A percentile compares a stretch with the other conserved stretches of the same genome.
Evolutionary conservation across 169 alveolate species (phyloP).

Genomic region (Plasmodium knowlesi): DNA sequence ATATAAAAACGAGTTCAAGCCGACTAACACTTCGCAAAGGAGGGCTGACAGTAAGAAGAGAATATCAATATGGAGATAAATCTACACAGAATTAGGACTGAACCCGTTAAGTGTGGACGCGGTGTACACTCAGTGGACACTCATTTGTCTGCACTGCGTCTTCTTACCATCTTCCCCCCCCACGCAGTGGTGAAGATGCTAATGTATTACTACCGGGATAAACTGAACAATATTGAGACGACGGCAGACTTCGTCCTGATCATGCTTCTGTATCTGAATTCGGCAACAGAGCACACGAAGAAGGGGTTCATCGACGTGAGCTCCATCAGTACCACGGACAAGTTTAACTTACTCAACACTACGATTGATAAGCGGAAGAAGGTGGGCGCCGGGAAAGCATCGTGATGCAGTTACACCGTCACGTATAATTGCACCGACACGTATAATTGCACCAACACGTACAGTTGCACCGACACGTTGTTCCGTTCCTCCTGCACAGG

Average conservation of each 20-base stretch:
- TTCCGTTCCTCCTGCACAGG: not conserved
- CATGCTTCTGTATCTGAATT: constrained; percentile 27
- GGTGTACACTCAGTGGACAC: not conserved
- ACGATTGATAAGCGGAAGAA: constrained; percentile 15
- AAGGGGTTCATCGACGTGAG: constrained; percentile 30
- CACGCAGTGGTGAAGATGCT: constrained; percentile 5
- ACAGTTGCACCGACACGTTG: not conserved
- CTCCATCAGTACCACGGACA: not conserved
- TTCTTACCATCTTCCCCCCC: too few relatives aligned
- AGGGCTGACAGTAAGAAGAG: constrained; percentile 43
- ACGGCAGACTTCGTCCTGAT: constrained; percentile 32
- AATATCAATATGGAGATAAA: too few relatives aligned
- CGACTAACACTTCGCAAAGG: constrained; percentile 10
- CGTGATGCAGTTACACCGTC: not conserved
- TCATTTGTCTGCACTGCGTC: not conserved
- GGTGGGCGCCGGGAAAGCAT: not conserved
- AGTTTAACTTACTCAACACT: constrained; percentile 4
- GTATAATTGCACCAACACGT: not conserved
- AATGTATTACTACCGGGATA: constrained; percentile 33
- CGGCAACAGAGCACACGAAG: constrained; percentile 22
- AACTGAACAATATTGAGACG: constrained; percentile 28
- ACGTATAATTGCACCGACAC: not conserved
- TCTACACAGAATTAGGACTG: not conserved
- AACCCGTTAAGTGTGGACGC: not conserved
- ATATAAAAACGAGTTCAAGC: not conserved